Conservation (phyloP, 176 grass and related monocot species). For the Metroxylon sagu region DNA sequence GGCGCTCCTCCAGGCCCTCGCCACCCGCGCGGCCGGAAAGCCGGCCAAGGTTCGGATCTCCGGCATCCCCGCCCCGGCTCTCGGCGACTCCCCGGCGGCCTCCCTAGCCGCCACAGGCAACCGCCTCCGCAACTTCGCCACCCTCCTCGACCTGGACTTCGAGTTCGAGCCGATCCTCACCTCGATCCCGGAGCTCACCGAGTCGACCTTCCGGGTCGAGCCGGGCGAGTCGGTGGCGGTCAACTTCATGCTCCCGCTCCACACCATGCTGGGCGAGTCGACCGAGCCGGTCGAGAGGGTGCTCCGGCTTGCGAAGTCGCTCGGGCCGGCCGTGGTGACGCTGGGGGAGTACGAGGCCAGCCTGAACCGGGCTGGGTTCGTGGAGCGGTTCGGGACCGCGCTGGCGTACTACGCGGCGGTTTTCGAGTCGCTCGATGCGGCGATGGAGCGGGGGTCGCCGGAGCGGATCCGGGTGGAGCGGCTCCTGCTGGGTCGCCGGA, state of each 20-base stretch:
- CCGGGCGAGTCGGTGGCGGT: conserved; percentile 57
- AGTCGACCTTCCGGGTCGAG: conserved; percentile 62
- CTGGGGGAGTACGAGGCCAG: conserved; percentile 79
- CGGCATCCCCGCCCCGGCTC: conserved; percentile 64
- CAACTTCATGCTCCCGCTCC: conserved; percentile 96
- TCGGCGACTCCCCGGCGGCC: conserved; percentile 47
- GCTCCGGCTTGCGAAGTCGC: conserved; percentile 60
- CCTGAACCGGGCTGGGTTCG: conserved; percentile 52
- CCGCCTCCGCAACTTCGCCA: conserved; percentile 70
- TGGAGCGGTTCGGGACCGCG: conserved; percentile 56
- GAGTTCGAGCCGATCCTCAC: conserved; percentile 79
- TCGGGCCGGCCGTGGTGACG: conserved; percentile 59
- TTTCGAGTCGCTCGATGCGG: conserved; percentile 80
- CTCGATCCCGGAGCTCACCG: conserved; percentile 50
- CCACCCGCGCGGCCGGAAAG: conserved; percentile 74
- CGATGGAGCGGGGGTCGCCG: conserved; percentile 54
- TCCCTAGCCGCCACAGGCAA: conserved; percentile 73
- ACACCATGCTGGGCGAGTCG: conserved; percentile 68
- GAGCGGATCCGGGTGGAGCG: conserved; percentile 63
- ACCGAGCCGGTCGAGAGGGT: conserved; percentile 39
- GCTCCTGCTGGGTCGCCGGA: conserved; percentile 66
- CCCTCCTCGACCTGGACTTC: conserved; percentile 75
- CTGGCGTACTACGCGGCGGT: conserved; percentile 66
- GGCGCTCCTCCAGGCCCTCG: conserved; percentile 89
- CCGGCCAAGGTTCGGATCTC: conserved; percentile 73